phyloP scores from a whole-genome alignment of 1,139 yeast species.

The Lodderomyces beijingensis region DNA sequence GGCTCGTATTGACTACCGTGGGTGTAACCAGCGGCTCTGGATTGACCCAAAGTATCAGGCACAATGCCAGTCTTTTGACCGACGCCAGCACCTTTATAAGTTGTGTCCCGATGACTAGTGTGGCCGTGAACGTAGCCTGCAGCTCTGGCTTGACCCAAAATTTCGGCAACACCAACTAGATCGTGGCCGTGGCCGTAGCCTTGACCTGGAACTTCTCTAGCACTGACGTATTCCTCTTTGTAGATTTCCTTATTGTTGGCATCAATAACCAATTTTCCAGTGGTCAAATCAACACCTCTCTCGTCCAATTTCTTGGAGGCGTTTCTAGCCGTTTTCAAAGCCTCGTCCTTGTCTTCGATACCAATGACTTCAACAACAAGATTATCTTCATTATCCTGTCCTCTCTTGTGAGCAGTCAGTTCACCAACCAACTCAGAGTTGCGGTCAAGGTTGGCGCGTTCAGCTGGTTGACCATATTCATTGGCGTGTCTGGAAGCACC shows the following conservation, averaged over 20 bases:
- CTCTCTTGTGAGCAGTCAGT: constrained; percentile 5
- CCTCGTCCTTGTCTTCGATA: constrained; percentile 27
- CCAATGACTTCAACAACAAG: constrained; percentile 39
- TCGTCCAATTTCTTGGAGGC: constrained; percentile 32
- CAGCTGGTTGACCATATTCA: constrained; percentile 2
- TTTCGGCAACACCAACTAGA: constrained; percentile 6
- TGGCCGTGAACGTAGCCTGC: constrained; percentile 3
- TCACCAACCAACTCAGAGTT: constrained; percentile 7
- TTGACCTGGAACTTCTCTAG: constrained; percentile 10
- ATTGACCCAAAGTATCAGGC: constrained; percentile 10
- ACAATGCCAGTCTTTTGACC: constrained; percentile 4
- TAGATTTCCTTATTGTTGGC: constrained; percentile 31
- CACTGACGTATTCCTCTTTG: constrained; percentile 16
- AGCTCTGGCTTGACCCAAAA: constrained; percentile 9
- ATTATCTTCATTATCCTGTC: constrained; percentile 11
- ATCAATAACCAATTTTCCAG: constrained; percentile 35
- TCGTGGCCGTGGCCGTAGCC: constrained; percentile 12
- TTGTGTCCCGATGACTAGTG: constrained; percentile 7
- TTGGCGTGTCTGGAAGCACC: neutral
- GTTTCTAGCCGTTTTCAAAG: constrained; percentile 32
- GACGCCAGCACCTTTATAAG: constrained; percentile 6
- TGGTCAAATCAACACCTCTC: constrained; percentile 32
- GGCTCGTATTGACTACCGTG: constrained; percentile 5
- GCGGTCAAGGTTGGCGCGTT: constrained; percentile 2
- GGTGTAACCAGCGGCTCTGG: constrained; percentile 15